Evolutionary conservation across 352 stramenopile species (phyloP).

Genomic region (Globisporangium splendens): DNA sequence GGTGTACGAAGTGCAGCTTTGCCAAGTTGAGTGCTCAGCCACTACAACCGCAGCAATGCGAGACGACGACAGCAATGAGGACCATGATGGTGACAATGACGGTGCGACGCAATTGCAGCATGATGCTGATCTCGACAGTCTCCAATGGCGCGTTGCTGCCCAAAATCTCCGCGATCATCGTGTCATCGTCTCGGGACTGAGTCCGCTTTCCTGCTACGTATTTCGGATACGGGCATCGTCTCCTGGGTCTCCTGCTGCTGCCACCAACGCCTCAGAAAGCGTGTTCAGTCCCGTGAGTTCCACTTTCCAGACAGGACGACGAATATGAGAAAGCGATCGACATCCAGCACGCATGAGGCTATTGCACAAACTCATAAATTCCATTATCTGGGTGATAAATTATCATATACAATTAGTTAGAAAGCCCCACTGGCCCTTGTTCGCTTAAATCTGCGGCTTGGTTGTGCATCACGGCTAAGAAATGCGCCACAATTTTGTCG

Average conservation of each 20-base stretch:
- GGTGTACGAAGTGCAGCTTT: slow-evolving; percentile 24
- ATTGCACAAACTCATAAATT: too few species aligned
- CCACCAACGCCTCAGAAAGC: neutral
- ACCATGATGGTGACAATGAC: neutral
- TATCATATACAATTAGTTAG: too few species aligned
- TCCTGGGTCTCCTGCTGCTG: neutral
- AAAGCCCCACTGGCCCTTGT: too few species aligned
- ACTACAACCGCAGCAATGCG: neutral
- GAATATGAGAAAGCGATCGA: slow-evolving; percentile 16
- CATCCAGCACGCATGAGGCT: too few species aligned
- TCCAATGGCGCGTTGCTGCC: slow-evolving; percentile 12
- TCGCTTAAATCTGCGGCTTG: neutral
- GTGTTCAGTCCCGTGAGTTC: slow-evolving; percentile 18
- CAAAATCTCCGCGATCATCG: slow-evolving; percentile 4
- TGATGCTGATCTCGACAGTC: too few species aligned
- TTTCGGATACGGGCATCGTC: slow-evolving; percentile 19
- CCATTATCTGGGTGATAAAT: too few species aligned
- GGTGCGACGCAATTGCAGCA: too few species aligned
- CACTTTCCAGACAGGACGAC: slow-evolving; percentile 22
- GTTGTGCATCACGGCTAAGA: slow-evolving; percentile 14
- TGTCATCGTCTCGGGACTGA: slow-evolving; percentile 14
- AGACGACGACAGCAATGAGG: neutral
- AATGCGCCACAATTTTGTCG: slow-evolving; percentile 35
- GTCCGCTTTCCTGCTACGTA: slow-evolving; percentile 20
- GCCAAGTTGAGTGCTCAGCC: slow-evolving; percentile 8